Percentiles rank a stretch among this genome's conserved stretches.
phyloP scores from a whole-genome alignment of 805 yeast species.

The Ogataea neopini region DNA sequence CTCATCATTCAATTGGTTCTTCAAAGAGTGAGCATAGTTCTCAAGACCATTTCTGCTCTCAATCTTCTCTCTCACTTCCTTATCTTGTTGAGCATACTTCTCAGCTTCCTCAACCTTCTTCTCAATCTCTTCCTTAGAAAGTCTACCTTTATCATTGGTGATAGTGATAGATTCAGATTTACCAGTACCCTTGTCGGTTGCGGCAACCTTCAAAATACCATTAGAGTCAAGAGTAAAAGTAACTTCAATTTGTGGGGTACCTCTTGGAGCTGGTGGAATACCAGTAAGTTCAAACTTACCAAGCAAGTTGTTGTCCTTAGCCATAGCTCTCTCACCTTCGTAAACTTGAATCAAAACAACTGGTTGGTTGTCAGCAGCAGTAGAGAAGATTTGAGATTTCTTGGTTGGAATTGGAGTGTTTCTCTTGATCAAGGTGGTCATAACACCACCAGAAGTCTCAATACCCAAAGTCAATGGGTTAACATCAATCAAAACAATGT shows the following conservation, averaged over 20 bases:
- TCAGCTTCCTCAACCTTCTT: slow-evolving; percentile 98
- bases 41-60: slow-evolving; percentile 87
- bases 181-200: slow-evolving; percentile 93
- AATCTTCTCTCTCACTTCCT: slow-evolving; percentile 76
- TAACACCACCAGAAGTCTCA: slow-evolving; percentile 96
- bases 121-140: slow-evolving; percentile 90
- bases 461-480: slow-evolving; percentile 94
- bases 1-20: slow-evolving; percentile 57
- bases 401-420: slow-evolving; percentile 95
- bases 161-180: slow-evolving; percentile 88
- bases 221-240: slow-evolving; percentile 87
- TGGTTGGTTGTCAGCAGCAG: slow-evolving; percentile 95
- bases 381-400: slow-evolving; percentile 92
- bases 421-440: slow-evolving; percentile 94
- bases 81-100: slow-evolving; percentile 90
- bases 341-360: slow-evolving; percentile 91
- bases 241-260: slow-evolving; percentile 87
- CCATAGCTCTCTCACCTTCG: slow-evolving; percentile 96
- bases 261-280: slow-evolving; percentile 90
- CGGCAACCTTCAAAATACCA: slow-evolving; percentile 83
- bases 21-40: slow-evolving; percentile 82
- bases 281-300: slow-evolving; percentile 87
- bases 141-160: slow-evolving; percentile 92
- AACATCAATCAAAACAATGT: slow-evolving; percentile 86
- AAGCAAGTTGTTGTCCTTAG: slow-evolving; percentile 86